Evolutionary conservation across 495 filamentous ascomycete genomes (phyloP).

Genomic region (Tuber brumale): DNA sequence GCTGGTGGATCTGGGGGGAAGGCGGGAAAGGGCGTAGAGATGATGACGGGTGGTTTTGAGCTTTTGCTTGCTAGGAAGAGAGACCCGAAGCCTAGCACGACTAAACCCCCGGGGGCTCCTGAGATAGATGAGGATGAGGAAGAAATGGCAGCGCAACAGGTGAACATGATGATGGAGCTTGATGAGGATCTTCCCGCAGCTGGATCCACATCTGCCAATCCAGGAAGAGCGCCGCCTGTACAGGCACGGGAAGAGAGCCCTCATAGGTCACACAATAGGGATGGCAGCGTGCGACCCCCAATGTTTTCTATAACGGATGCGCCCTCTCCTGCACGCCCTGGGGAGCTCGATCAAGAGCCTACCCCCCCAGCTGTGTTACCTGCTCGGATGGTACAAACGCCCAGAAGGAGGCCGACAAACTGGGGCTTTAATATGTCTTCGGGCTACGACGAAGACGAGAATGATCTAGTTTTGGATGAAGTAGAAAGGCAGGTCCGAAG

Average conservation of each 20-base stretch:
- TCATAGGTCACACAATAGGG: not conserved
- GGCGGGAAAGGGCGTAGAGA: conserved; percentile 3
- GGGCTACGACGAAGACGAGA: conserved; percentile 37
- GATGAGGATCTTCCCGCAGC: not conserved
- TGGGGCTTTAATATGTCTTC: conserved; percentile 45
- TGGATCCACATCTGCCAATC: not conserved
- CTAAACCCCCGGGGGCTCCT: not conserved
- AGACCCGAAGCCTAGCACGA: conserved; percentile 11
- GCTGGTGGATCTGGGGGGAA: conserved; percentile 3
- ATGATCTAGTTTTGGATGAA: conserved; percentile 16
- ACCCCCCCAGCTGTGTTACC: conserved; percentile 6
- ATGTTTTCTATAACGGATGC: not conserved
- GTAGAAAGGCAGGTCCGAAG: not conserved
- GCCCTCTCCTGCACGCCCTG: not conserved
- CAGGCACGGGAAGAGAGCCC: not conserved
- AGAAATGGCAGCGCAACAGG: conserved; percentile 28
- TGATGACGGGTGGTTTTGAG: conserved; percentile 30
- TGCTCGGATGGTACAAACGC: conserved; percentile 8
- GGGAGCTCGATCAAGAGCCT: not conserved
- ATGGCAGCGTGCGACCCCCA: not conserved
- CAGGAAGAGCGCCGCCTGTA: not conserved
- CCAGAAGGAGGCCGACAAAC: conserved; percentile 22
- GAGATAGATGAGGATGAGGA: conserved; percentile 26
- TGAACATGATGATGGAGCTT: conserved; percentile 14
- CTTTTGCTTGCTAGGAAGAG: conserved; percentile 40